Base-by-base conservation (phyloP, 176 grass and related monocot species). In the Cocos nucifera region DNA sequence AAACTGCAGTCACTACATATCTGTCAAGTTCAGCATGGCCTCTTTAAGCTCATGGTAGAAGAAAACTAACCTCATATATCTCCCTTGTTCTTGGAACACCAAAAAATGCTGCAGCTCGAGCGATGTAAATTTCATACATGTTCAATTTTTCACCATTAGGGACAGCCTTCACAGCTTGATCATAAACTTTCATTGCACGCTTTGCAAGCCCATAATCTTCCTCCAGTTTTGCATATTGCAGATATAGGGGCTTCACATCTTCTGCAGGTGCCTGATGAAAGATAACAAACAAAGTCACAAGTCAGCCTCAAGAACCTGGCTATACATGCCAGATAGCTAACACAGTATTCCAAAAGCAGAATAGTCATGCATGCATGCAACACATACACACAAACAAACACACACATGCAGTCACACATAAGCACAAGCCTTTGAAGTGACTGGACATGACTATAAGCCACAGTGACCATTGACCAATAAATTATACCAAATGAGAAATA, bases 181-280 rank as follows among this genome's bases (percentile, higher is more conserved):
- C 83, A 39, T 95, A 95, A 50, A 94, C 85, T 69, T 85, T 79
- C 85, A 85, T 95, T 49, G 84, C 89, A 64, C 84, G 80, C 59
- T 88, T 85, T 39, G 84, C 89, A 56, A 95, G 83, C 35, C 84
- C 89, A 21, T 78, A 88, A 57, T 93, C 88, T 71, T 93, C 88
- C 71, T 93, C 88, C 39, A 93, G 61, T 72, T 93, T 93, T 72
- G 88, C 84, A 78, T 83, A 93, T 50, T 93, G 88, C 74, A 93
- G 70, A 75, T 88, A 93, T 23, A 88, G 54, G 21, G 80, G 65
- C 69, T 84, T 93, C 57, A 83, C 85, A 77, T 93, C 88, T 0
- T 78, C 69, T 50, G 80, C 73, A 19, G 83, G 88, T 62, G 88
- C 88, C 84, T 90, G 79, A 79, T 49, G 1, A 66, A 72, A 61